Conservation (phyloP, 345 rosid genomes). For the Gossypium ekmanianum region DNA sequence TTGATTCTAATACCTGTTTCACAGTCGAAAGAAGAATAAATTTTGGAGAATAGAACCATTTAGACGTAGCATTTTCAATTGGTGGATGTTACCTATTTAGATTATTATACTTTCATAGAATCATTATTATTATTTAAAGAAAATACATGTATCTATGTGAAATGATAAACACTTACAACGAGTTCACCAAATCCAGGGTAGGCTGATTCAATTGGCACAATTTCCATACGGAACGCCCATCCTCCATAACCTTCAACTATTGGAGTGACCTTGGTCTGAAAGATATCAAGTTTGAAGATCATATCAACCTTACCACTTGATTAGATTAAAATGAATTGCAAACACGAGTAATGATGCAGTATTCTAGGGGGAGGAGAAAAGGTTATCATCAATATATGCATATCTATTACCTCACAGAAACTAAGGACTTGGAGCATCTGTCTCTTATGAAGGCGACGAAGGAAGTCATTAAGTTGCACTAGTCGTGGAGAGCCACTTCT, state of each 20-base stretch:
- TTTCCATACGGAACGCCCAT: slow-evolving; percentile 93
- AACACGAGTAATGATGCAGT: background rate
- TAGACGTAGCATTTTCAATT: background rate
- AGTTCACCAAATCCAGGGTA: slow-evolving; percentile 98
- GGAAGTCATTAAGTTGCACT: slow-evolving; percentile 74
- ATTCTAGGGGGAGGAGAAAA: background rate
- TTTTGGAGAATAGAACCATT: background rate
- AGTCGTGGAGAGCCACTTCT: slow-evolving; percentile 92
- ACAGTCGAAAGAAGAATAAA: background rate
- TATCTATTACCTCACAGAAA: slow-evolving; percentile 77
- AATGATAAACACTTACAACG: slow-evolving; percentile 53
- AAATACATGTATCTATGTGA: background rate
- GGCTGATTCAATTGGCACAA: slow-evolving; percentile 95
- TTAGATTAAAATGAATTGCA: background rate
- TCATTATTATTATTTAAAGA: background rate
- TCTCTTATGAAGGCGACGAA: slow-evolving; percentile 78
- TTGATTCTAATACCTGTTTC: slow-evolving; percentile 83
- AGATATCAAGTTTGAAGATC: background rate
- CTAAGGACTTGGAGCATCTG: slow-evolving; percentile 80
- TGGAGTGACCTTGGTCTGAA: slow-evolving; percentile 95
- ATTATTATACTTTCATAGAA: background rate
- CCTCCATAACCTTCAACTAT: slow-evolving; percentile 98
- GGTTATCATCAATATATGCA: background rate
- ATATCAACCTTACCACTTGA: background rate
- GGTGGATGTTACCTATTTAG: background rate